Evolutionary conservation across 768 basidiomycete species (phyloP).

Genomic region (Leccinum rimulosum): DNA sequence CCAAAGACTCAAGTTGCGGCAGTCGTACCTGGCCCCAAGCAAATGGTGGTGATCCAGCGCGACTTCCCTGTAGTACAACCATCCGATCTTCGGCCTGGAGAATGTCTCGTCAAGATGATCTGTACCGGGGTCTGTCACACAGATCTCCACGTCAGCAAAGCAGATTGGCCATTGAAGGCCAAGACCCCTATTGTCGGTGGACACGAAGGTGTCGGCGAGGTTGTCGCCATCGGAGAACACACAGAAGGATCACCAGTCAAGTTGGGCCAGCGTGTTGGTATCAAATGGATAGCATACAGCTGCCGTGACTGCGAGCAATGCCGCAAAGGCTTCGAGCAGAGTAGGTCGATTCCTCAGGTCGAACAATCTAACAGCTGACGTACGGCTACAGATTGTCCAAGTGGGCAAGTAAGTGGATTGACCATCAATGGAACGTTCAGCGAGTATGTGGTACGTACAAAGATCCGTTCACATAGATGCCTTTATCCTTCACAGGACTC

Average conservation of each 20-base stretch:
- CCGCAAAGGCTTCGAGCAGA: constrained; percentile 71
- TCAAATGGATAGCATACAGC: constrained; percentile 77
- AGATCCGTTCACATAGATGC: not conserved
- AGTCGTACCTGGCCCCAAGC: constrained; percentile 32
- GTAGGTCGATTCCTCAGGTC: constrained; percentile 36
- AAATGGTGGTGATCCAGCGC: constrained; percentile 31
- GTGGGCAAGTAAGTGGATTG: constrained; percentile 65
- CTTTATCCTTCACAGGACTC: not conserved
- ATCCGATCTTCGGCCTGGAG: constrained; percentile 57
- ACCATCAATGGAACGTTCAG: constrained; percentile 76
- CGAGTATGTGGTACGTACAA: constrained; percentile 52
- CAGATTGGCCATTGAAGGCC: constrained; percentile 79
- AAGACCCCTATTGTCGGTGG: constrained; percentile 72
- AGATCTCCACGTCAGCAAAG: constrained; percentile 70
- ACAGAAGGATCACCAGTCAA: constrained; percentile 60
- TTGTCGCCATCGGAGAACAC: constrained; percentile 76
- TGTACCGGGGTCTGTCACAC: constrained; percentile 88
- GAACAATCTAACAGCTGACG: not conserved
- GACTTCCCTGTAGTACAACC: constrained; percentile 58
- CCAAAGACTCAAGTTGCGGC: constrained; percentile 44
- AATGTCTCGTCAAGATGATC: constrained; percentile 73
- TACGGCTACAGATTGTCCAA: constrained; percentile 48
- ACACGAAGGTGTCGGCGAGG: constrained; percentile 78
- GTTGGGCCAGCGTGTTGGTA: constrained; percentile 76
- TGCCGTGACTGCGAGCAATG: constrained; percentile 79